Base-by-base conservation (phyloP, 192 early-diverging fungal genomes). In the Lobosporangium transversale region DNA sequence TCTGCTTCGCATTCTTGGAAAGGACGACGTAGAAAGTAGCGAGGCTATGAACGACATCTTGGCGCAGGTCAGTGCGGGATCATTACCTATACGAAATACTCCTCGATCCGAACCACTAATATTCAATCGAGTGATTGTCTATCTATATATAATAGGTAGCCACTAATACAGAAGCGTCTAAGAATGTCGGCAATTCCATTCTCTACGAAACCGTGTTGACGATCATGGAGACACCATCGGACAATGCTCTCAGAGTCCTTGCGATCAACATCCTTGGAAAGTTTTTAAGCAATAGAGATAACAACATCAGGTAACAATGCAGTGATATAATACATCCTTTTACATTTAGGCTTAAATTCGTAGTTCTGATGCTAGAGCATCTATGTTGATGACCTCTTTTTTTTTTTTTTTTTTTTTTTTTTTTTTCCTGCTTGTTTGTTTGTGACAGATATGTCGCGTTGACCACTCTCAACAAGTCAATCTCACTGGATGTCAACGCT, bases 231-330 rank as follows among this genome's bases (percentile, higher is more conserved):
- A 94, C 95, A 55, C 93, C 95, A 60, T 93, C 91, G 48, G 96
- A 97, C 59, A 87, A 84, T 50, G 92, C 94, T 20, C 83, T 99
- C 63, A 90, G 97, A 35, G 94, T 98, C 36, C 79, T 99, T 63
- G 98, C 93, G 18, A 94, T 99, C 70, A 99, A 99, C 65, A 96
- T 98, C 82, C 88, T 99, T 12, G 98, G 98, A 60, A 91, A 94
- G 50, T 98, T 99, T 76, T 79, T 99, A 75, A 89, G 89, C 36
- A 95, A 98, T 82, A 79, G 91, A 37, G 98, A 99, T 79, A 98
- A 97, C 84, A 99, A 99, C 78, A 98, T 98, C 65, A 87, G 95
- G 88, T 95, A 85, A 32, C 12, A 32, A 29, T 49, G 1, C 12
- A 8, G 4, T 36, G n/a, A 9, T 30, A 2, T 35, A 24, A 4